Evolutionary conservation across 768 basidiomycete species (phyloP).

Genomic region (Cystofilobasidium bisporidii): DNA sequence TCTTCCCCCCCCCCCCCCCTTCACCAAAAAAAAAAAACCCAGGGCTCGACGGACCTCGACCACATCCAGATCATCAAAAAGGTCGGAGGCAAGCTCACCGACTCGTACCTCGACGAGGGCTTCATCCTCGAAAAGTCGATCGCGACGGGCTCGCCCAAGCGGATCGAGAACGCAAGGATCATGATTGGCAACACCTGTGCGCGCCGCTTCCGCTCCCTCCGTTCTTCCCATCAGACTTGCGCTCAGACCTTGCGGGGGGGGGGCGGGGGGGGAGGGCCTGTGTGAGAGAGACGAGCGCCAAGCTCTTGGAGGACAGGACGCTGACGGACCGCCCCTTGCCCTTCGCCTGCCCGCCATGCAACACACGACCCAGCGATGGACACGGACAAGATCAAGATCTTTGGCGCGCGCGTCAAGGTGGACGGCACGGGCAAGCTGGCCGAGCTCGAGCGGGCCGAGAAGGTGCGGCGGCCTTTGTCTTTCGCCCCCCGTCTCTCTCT

Average conservation of each 20-base stretch:
- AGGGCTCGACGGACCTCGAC: slow-evolving; percentile 93
- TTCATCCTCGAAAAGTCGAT: slow-evolving; percentile 97
- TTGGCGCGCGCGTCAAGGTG: slow-evolving; percentile 90
- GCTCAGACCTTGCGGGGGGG: too few species aligned
- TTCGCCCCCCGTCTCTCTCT: too few species aligned
- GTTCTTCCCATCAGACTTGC: not conserved
- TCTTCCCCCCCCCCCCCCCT: not conserved
- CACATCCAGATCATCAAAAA: slow-evolving; percentile 99
- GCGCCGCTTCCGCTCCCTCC: slow-evolving; percentile 33
- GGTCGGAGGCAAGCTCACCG: slow-evolving; percentile 95
- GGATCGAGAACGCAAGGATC: slow-evolving; percentile 88
- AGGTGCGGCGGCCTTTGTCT: slow-evolving; percentile 44
- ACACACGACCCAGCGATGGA: slow-evolving; percentile 93
- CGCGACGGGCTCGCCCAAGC: slow-evolving; percentile 86
- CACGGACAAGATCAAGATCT: slow-evolving; percentile 99
- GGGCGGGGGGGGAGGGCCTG: too few species aligned
- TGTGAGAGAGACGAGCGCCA: too few species aligned
- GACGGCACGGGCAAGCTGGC: slow-evolving; percentile 94
- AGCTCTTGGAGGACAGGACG: too few species aligned
- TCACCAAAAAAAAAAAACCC: slow-evolving; percentile 10
- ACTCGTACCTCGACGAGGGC: slow-evolving; percentile 96
- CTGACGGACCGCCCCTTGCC: too few species aligned
- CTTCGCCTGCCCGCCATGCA: too few species aligned
- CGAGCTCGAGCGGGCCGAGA: slow-evolving; percentile 92
- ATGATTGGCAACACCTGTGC: slow-evolving; percentile 95